A percentile compares a stretch with the other conserved stretches of the same genome.
These are phyloP conservation scores for Neurospora sublineolata DNA, from an alignment of 495 filamentous ascomycete genomes.

Conservation along the genomic window DNA sequence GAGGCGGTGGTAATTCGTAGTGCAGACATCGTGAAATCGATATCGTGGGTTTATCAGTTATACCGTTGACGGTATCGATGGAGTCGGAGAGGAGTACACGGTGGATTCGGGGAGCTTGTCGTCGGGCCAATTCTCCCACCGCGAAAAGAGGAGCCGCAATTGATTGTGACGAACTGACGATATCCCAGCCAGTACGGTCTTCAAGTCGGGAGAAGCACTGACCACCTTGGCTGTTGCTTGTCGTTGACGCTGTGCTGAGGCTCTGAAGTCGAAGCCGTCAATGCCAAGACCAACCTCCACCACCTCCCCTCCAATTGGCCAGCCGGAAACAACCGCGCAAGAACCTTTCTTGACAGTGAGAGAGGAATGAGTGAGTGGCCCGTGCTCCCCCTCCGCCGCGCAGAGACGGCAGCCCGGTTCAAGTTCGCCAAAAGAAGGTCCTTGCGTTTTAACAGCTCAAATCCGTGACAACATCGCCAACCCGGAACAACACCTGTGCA, in stretches of 20 bases:
- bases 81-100: neutral
- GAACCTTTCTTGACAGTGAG: conserved; percentile 13
- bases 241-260: conserved; percentile 6
- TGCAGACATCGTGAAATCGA: conserved; percentile 25
- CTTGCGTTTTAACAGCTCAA: conserved; percentile 7
- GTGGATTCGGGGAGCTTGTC: neutral
- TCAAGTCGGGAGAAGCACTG: neutral
- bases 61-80: neutral
- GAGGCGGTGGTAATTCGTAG: conserved; percentile 25
- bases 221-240: neutral
- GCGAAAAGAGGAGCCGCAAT: neutral
- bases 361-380: neutral
- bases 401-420: neutral
- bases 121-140: neutral
- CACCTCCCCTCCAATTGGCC: conserved; percentile 8
- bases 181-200: neutral
- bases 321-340: conserved; percentile 22
- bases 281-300: conserved; percentile 7
- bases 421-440: conserved; percentile 3
- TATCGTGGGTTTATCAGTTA: neutral
- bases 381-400: conserved; percentile 7
- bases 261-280: conserved; percentile 4
- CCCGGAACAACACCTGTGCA: conserved; percentile 6
- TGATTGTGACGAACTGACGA: conserved; percentile 3
- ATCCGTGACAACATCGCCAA: conserved; percentile 10